A percentile compares a stretch with the other conserved stretches of the same genome.
phyloP scores from a whole-genome alignment of 306 rosid species.

The Cicer yamashitae region DNA sequence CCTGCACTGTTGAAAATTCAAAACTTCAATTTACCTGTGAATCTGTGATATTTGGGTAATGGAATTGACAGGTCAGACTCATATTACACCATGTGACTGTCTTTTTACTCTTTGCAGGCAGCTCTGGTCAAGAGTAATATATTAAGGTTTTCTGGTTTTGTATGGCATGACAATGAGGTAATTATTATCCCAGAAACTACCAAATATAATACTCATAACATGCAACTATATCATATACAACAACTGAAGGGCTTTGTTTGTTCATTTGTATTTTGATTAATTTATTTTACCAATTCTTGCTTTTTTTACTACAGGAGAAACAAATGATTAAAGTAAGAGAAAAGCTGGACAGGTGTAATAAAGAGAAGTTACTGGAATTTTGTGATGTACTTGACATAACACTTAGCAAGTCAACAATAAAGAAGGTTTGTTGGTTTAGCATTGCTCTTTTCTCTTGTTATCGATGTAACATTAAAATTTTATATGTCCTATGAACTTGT shows the following conservation, averaged over 20 bases:
- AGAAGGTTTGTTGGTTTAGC: constrained; percentile 71
- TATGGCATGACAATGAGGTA: constrained; percentile 92
- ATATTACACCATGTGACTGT: constrained; percentile 27
- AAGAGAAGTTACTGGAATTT: constrained; percentile 89
- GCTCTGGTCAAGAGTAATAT: constrained; percentile 80
- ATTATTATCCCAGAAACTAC: constrained; percentile 32
- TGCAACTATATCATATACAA: constrained; percentile 1
- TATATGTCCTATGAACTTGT: not conserved
- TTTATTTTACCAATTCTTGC: constrained; percentile 13
- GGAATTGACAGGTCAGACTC: constrained; percentile 24
- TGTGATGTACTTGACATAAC: constrained; percentile 81
- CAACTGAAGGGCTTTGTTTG: constrained; percentile 17
- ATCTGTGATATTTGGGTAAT: constrained; percentile 26
- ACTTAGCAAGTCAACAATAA: constrained; percentile 65
- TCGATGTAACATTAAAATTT: not conserved
- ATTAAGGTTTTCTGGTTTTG: constrained; percentile 95
- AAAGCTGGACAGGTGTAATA: constrained; percentile 86
- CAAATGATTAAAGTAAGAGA: constrained; percentile 86
- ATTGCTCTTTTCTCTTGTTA: constrained; percentile 31
- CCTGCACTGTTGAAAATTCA: constrained; percentile 5
- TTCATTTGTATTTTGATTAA: not conserved
- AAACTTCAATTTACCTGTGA: not conserved
- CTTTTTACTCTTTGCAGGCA: constrained; percentile 65
- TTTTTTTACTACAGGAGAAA: constrained; percentile 71
- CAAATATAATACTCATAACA: not conserved